These are phyloP conservation scores for Camellia lanceoleosa DNA, from an alignment of 148 eudicot species.

Conservation along the genomic window DNA sequence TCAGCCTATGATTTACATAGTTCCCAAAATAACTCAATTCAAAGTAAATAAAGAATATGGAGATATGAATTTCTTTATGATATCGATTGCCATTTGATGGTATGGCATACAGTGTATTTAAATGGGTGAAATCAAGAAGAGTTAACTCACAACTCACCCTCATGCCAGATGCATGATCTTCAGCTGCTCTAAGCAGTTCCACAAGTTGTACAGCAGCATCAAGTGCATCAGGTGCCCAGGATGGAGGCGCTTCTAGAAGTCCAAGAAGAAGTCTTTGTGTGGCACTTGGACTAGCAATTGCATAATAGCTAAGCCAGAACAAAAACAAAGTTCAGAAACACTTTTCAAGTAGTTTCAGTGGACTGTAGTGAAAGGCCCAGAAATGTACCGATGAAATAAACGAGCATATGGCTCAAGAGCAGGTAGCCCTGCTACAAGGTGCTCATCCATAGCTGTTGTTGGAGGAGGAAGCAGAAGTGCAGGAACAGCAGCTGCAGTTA, in stretches of 20 bases:
- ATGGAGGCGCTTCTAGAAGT: slow-evolving; percentile 97
- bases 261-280: slow-evolving; percentile 97
- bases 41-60: neutral
- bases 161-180: slow-evolving; percentile 94
- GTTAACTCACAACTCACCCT: slow-evolving; percentile 79
- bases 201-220: slow-evolving; percentile 99
- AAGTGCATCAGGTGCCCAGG: slow-evolving; percentile 99
- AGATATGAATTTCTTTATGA: neutral
- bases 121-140: neutral
- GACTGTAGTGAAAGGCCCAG: slow-evolving; percentile 14
- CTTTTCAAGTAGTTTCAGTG: slow-evolving; percentile 17
- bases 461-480: slow-evolving; percentile 99
- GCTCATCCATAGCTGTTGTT: slow-evolving; percentile 93
- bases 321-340: slow-evolving; percentile 9
- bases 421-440: slow-evolving; percentile 96
- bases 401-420: slow-evolving; percentile 98
- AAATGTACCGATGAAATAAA: slow-evolving; percentile 77
- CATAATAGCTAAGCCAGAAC: slow-evolving; percentile 66
- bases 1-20: neutral
- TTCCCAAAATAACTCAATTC: neutral
- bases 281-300: slow-evolving; percentile 98
- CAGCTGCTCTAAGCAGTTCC: slow-evolving; percentile 97
- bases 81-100: neutral
- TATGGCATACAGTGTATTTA: neutral
- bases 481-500: slow-evolving; percentile 98